Evolutionary conservation across 2,329 filamentous ascomycete species (phyloP), one percentile per base, ranked within the genome.

Genomic region (Blastomyces silverae): DNA sequence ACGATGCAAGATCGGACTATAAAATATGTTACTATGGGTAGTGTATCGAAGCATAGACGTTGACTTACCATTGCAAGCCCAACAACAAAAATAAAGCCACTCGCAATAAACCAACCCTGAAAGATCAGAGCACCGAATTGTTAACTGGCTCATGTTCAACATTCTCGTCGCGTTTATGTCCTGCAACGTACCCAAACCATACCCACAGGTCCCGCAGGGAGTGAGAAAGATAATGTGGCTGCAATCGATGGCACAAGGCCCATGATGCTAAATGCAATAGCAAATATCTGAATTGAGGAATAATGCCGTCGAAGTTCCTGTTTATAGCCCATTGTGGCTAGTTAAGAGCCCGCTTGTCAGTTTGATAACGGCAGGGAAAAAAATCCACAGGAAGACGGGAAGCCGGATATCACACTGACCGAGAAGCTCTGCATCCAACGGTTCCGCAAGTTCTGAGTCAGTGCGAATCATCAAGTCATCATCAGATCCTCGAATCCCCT

Each of bases 281-380:
- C 85, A 69, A 87, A 87, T 22, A 87, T 80, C 71, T 87, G 84
- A n/a, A 86, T 75, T 66, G 84, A 84, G 3, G 82, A 83, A 70
- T 87, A 87, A 68, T 86, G 85, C 22, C 85, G 79, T 57, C 82
- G 80, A 44, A 87, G 77, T 71, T 88, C 85, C 73, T 87, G 84
- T 71, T 86, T 84, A 74, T 84, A 84, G 0, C 80, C 76, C 72
- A 78, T 70, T 52, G 69, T 72, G 17, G 75, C 75, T 77, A 37
- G 6, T 34, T 58, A 46, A 25, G 37, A 58, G 11, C 25, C n/a
- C 6, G 39, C 20, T 37, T 52, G 48, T 52, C 42, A 57, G n/a
- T 37, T 62, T 39, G 31, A 15, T 53, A 11, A 37, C 34, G 7
- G 8, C 8, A 10, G 34, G 34, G 1, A 10, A 6, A 6, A 37